A percentile compares a stretch with the other conserved stretches of the same genome.
Conservation (phyloP, 768 basidiomycete species). For the Vishniacozyma victoriae region DNA sequence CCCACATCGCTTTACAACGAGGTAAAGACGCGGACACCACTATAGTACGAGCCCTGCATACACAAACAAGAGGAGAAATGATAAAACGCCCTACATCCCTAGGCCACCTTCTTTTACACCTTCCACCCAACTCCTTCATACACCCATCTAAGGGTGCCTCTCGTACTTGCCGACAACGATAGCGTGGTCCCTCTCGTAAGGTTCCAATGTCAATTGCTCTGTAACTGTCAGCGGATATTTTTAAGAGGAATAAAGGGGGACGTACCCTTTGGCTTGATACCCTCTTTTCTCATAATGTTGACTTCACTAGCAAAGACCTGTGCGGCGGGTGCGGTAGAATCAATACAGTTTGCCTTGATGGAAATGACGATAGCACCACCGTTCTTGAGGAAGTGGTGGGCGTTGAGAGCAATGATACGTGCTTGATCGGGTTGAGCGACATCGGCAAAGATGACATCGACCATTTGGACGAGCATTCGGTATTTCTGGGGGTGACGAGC, state of each 20-base stretch:
- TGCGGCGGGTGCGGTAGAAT: constrained; percentile 86
- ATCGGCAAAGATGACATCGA: constrained; percentile 97
- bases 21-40: too few species aligned
- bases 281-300: constrained; percentile 64
- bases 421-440: constrained; percentile 98
- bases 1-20: too few species aligned
- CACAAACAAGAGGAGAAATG: too few species aligned
- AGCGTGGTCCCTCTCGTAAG: constrained; percentile 49
- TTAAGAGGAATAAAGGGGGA: neutral
- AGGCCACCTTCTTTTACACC: too few species aligned
- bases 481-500: constrained; percentile 94
- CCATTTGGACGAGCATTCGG: constrained; percentile 89
- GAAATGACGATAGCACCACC: constrained; percentile 88
- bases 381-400: constrained; percentile 92
- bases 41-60: too few species aligned
- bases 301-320: constrained; percentile 86
- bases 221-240: constrained; percentile 1
- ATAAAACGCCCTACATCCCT: too few species aligned
- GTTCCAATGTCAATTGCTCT: constrained; percentile 86
- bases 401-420: constrained; percentile 88
- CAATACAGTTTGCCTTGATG: constrained; percentile 98
- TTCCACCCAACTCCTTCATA: too few species aligned
- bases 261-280: constrained; percentile 76
- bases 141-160: too few species aligned
- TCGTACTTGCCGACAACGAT: constrained; percentile 48